Percentiles rank a stretch among this genome's conserved stretches.
These are phyloP conservation scores for Cephalotrichum gorgonifer DNA, from an alignment of 2,329 filamentous ascomycete genomes.

Conservation along the genomic window DNA sequence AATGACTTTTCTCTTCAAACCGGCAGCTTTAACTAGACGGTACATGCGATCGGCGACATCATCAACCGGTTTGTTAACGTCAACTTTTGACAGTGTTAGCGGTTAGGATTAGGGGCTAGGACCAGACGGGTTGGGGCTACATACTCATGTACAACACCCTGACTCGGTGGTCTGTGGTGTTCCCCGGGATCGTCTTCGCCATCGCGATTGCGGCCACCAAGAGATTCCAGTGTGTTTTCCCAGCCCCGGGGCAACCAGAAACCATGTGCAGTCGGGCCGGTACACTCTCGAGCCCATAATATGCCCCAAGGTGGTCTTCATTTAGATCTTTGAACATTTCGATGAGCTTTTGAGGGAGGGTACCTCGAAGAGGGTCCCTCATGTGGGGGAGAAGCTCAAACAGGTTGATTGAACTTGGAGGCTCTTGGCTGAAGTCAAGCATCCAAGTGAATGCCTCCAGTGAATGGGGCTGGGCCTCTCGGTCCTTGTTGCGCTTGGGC, in stretches of 20 bases:
- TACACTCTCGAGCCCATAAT: conserved; percentile 21
- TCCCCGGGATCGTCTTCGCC: conserved; percentile 1
- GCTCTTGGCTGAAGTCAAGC: conserved; percentile 15
- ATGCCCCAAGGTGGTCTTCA: conserved; percentile 24
- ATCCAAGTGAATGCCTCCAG: conserved; percentile 20
- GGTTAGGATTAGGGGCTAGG: too few relatives aligned
- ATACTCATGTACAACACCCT: too few relatives aligned
- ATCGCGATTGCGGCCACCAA: conserved; percentile 27
- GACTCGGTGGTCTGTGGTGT: too few relatives aligned
- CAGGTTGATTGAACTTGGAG: conserved; percentile 14
- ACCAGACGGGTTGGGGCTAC: too few relatives aligned
- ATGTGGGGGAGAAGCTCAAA: conserved; percentile 22
- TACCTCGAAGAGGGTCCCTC: conserved; percentile 12
- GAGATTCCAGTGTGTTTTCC: conserved; percentile 37
- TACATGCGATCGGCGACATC: conserved; percentile 32
- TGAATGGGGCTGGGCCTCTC: not conserved
- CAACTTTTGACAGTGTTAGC: too few relatives aligned
- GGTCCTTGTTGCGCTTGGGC: not conserved
- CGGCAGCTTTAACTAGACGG: conserved; percentile 22
- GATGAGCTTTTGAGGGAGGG: conserved; percentile 15
- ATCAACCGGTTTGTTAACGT: conserved; percentile 36
- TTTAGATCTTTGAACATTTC: conserved; percentile 23
- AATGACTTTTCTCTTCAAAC: conserved; percentile 22
- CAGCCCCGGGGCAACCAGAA: conserved; percentile 35
- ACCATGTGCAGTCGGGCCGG: conserved; percentile 32